phyloP scores from a whole-genome alignment of 257 asterid genomes.

The Coffea eugenioides region DNA sequence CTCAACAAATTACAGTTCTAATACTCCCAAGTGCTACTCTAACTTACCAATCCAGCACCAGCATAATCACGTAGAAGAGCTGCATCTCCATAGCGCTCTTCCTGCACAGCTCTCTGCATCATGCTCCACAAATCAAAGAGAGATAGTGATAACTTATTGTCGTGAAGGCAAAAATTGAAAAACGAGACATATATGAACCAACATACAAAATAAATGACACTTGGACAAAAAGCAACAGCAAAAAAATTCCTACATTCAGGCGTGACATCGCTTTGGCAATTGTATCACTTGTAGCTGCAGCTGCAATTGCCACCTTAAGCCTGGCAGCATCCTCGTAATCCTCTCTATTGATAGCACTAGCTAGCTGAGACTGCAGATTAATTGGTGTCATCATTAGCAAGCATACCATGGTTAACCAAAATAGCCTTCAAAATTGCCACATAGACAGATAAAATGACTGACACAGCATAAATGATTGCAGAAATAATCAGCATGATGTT shows the following conservation, averaged over 20 bases:
- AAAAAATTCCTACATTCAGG: constrained; percentile 52
- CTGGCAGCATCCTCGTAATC: constrained; percentile 91
- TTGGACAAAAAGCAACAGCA: background rate
- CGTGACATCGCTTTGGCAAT: constrained; percentile 83
- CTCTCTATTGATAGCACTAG: constrained; percentile 61
- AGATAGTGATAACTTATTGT: background rate
- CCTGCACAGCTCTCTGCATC: constrained; percentile 75
- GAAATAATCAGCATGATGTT: background rate
- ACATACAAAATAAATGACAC: background rate
- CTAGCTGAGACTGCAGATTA: constrained; percentile 60
- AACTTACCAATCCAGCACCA: constrained; percentile 90
- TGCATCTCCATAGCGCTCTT: constrained; percentile 83
- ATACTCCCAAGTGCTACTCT: background rate
- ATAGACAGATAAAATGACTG: background rate
- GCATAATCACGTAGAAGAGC: constrained; percentile 81
- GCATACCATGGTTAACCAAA: background rate
- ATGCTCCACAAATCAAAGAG: constrained; percentile 16
- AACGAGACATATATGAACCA: background rate
- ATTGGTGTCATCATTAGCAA: constrained; percentile 8
- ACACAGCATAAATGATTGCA: background rate
- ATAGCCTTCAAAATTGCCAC: background rate
- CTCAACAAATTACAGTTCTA: background rate
- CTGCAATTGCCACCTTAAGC: constrained; percentile 95
- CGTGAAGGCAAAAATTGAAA: constrained; percentile 5
- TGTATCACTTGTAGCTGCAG: constrained; percentile 77